These are phyloP conservation scores for Condylostoma magnum DNA, from an alignment of 169 alveolate species.

Conservation along the genomic window DNA sequence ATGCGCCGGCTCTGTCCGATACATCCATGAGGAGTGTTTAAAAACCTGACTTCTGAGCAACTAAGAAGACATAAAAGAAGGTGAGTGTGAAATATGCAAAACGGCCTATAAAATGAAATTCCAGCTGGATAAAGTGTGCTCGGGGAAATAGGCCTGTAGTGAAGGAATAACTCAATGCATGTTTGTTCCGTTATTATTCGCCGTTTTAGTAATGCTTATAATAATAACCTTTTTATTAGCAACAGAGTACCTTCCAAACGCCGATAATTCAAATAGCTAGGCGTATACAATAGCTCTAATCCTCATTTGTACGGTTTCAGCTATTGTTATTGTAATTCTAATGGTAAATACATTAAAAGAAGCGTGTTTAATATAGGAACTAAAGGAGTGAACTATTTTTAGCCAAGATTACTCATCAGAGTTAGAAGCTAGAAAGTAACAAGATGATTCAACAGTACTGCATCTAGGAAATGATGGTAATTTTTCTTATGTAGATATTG, in stretches of 20 bases:
- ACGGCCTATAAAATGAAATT: conserved; percentile 11
- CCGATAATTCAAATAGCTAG: not conserved
- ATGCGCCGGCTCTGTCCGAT: conserved; percentile 64
- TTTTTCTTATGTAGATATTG: no score
- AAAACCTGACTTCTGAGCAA: conserved; percentile 31
- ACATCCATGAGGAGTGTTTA: conserved; percentile 61
- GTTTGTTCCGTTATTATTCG: conserved; percentile 12
- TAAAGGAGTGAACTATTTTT: conserved; percentile 12
- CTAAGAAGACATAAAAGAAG: not conserved
- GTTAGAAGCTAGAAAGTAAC: no score
- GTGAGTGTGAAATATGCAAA: conserved; percentile 22
- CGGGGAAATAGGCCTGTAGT: not conserved
- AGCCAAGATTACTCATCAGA: no score
- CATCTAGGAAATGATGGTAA: no score
- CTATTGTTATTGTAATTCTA: not conserved
- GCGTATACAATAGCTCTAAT: conserved; percentile 30
- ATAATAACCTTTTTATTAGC: not conserved
- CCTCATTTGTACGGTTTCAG: not conserved
- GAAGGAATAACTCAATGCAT: conserved; percentile 12
- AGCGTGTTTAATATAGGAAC: not conserved
- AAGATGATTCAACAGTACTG: no score
- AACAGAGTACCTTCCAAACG: not conserved
- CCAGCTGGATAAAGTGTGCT: not conserved
- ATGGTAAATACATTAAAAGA: conserved; percentile 11
- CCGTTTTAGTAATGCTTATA: conserved; percentile 14